Conservation (phyloP, 2,329 filamentous ascomycete species). For the Fusarium verticillioides region DNA sequence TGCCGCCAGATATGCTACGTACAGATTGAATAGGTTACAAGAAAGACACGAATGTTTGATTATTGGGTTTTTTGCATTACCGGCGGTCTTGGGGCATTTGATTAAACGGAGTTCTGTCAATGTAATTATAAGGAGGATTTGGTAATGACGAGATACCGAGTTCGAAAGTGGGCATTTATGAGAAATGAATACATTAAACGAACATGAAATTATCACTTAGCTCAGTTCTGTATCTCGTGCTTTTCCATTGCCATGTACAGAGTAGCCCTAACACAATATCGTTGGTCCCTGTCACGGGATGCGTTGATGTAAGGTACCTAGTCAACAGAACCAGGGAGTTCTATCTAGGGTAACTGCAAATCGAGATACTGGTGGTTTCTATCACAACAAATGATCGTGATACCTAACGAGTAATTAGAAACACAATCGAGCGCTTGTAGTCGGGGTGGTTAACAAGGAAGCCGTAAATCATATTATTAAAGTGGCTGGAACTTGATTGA, state of each 20-base stretch:
- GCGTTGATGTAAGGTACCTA: background rate
- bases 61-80: conserved; percentile 20
- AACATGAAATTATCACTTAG: background rate
- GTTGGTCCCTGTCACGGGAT: background rate
- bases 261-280: background rate
- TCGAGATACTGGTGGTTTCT: background rate
- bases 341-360: background rate
- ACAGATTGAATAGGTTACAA: background rate
- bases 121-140: background rate
- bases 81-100: conserved; percentile 10
- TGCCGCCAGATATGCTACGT: conserved; percentile 34
- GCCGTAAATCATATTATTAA: background rate
- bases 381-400: background rate
- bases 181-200: conserved; percentile 25
- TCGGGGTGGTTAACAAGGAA: too few species aligned
- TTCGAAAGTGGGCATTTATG: conserved; percentile 22
- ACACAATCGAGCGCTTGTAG: background rate
- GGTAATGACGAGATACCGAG: conserved; percentile 25
- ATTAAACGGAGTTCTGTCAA: conserved; percentile 9
- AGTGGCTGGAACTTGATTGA: too few species aligned
- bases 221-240: background rate
- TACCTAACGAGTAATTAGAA: too few species aligned
- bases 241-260: background rate
- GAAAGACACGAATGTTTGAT: background rate
- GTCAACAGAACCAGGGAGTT: too few species aligned